Base-by-base conservation (phyloP, 441 rosid species). In the Aleurites moluccanus region DNA sequence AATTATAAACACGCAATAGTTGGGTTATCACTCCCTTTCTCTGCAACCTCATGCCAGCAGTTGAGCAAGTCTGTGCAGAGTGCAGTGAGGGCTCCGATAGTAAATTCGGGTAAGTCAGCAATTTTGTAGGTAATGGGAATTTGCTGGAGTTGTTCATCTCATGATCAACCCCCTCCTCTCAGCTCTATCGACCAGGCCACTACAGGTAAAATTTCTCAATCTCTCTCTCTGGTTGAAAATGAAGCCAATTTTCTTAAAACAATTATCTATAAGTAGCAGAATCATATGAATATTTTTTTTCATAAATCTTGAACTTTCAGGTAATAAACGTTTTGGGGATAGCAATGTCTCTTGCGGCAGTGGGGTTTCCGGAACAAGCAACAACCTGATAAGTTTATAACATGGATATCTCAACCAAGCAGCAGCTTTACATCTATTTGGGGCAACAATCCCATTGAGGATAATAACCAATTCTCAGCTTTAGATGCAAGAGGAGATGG, bases 351-450 rank as follows among this genome's bases (percentile, higher is more conserved):
- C 53, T 23, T 28, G 4, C 8, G 15, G 52, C 20, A 44, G 28
- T 65, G 70, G 33, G 14, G 1, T 38, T 16, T 15, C 11, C 4
- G 70, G 50, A 8, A 66, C 56, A 23, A 66, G 70, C 70, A 66
- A 50, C 33, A 45, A 25, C 35, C 35, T n/a, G n/a, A n/a, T n/a
- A n/a, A n/a, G n/a, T n/a, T 66, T 10, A 45, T 21, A 18, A 23
- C 70, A 45, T 66, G 70, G 55, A 25, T 66, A 25, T 66, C 55
- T 66, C 70, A 66, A 45, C 14, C 70, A 45, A 66, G 70, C 53
- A 45, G 21, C 18, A 25, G 70, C 33, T 66, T 66, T 45, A 66
- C 70, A 13, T 3, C n/a, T 14, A 66, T 45, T 30, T 66, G 55
- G 55, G 70, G 70, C 38, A 33, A 45, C 15, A 38, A 38, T 25